phyloP scores from a whole-genome alignment of 2,329 filamentous ascomycete species.

The Elsinoe perseae region DNA sequence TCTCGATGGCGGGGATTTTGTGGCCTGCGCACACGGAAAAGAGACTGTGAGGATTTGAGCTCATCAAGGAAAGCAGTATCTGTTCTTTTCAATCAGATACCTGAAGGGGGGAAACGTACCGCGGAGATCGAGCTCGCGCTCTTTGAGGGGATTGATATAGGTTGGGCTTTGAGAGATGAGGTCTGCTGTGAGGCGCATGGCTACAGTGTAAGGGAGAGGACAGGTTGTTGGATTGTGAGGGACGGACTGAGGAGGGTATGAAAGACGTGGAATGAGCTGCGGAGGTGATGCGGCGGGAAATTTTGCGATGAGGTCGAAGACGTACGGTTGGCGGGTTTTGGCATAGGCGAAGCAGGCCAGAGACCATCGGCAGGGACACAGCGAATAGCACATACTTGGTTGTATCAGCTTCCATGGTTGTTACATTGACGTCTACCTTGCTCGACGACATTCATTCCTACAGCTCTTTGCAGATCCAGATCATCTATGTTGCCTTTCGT shows the following conservation, averaged over 20 bases:
- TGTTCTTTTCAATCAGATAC: slow-evolving; percentile 80
- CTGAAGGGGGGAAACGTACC: slow-evolving; percentile 46
- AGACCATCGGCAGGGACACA: no score
- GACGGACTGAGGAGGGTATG: not conserved
- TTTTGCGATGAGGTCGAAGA: slow-evolving; percentile 7
- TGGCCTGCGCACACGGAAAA: slow-evolving; percentile 60
- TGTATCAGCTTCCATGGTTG: not conserved
- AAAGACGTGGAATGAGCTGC: not conserved
- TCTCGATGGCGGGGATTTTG: slow-evolving; percentile 95
- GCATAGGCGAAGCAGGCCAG: not conserved
- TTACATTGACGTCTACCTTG: not conserved
- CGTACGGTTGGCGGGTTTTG: not conserved
- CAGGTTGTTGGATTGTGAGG: not conserved
- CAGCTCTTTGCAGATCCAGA: not conserved
- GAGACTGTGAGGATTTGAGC: slow-evolving; percentile 25
- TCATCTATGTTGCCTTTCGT: not conserved
- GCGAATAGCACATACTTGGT: no score
- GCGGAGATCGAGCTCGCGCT: slow-evolving; percentile 98
- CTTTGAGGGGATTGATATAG: slow-evolving; percentile 97
- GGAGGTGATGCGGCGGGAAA: slow-evolving; percentile 12
- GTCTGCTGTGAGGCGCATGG: slow-evolving; percentile 91
- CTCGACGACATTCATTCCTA: not conserved
- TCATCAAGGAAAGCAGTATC: slow-evolving; percentile 74
- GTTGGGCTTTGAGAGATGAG: slow-evolving; percentile 90
- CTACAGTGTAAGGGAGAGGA: slow-evolving; percentile 21